Conservation (phyloP, 305 asterid genomes). For the Fraxinus xanthoxyloides region DNA sequence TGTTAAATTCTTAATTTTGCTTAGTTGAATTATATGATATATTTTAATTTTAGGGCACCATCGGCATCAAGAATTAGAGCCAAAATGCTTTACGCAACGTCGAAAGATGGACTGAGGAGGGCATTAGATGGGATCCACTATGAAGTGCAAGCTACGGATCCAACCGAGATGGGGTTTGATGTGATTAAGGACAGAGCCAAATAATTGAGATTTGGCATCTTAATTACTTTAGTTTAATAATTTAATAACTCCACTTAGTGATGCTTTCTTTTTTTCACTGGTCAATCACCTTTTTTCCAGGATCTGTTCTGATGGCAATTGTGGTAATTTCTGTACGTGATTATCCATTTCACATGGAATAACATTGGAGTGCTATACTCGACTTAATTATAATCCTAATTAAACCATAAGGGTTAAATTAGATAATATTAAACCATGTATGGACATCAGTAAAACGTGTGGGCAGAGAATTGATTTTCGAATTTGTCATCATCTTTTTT, state of each 20-base stretch:
- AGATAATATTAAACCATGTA: no score
- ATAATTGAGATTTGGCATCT: slow-evolving; percentile 20
- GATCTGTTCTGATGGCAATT: neutral
- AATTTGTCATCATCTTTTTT: neutral
- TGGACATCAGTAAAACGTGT: no score
- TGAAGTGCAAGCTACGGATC: slow-evolving; percentile 90
- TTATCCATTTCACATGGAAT: neutral
- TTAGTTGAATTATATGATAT: no score
- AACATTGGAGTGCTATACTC: no score
- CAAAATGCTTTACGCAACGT: slow-evolving; percentile 82
- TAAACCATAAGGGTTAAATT: no score
- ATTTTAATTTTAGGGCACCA: slow-evolving; percentile 60
- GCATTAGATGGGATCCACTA: slow-evolving; percentile 81
- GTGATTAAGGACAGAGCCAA: slow-evolving; percentile 67
- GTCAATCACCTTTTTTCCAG: neutral
- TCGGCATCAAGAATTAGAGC: slow-evolving; percentile 75
- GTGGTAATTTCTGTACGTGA: neutral
- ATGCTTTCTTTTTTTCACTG: neutral
- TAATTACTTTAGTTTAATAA: neutral
- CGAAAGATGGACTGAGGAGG: slow-evolving; percentile 70
- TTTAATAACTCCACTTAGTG: neutral
- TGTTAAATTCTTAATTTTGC: neutral
- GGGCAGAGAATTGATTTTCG: neutral
- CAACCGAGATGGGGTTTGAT: slow-evolving; percentile 88
- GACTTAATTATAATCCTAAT: no score